phyloP scores from a whole-genome alignment of 768 basidiomycete genomes.

The Naganishia vaughanmartiniae region DNA sequence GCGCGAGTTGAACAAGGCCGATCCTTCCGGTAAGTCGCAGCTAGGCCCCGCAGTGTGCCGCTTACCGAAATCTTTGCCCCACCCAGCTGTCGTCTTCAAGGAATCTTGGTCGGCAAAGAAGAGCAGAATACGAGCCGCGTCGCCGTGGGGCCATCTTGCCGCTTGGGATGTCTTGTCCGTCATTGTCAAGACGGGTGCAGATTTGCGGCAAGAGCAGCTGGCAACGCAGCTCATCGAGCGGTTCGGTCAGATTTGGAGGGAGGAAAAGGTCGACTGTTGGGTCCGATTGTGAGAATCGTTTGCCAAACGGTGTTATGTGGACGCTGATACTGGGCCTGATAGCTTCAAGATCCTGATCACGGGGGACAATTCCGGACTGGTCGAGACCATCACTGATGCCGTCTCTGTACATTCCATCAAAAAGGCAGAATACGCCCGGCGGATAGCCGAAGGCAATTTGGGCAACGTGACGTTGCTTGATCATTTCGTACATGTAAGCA shows the following conservation, averaged over 20 bases:
- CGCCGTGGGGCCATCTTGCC: conserved; percentile 94
- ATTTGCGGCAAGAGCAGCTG: conserved; percentile 93
- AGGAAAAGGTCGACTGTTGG: conserved; percentile 90
- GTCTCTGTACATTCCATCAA: conserved; percentile 99
- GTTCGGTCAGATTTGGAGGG: conserved; percentile 90
- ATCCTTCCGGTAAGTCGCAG: conserved; percentile 68
- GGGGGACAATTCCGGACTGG: conserved; percentile 84
- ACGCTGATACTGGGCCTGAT: conserved; percentile 8
- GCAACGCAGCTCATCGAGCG: conserved; percentile 91
- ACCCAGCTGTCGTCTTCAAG: conserved; percentile 74
- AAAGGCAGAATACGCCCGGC: conserved; percentile 93
- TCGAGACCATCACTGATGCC: conserved; percentile 97
- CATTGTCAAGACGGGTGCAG: conserved; percentile 97
- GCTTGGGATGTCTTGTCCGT: conserved; percentile 74
- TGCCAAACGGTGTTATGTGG: neutral
- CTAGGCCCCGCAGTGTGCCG: neutral
- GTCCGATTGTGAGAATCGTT: conserved; percentile 66
- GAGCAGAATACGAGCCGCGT: conserved; percentile 85
- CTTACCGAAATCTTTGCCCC: neutral
- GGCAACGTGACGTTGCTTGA: conserved; percentile 86
- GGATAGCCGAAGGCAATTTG: conserved; percentile 72
- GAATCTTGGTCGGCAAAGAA: conserved; percentile 95
- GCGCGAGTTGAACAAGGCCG: conserved; percentile 85
- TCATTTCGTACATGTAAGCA: conserved; percentile 78
- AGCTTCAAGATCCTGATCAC: conserved; percentile 97